Evolutionary conservation across 148 eudicot genomes (phyloP), one percentile per base, ranked within the genome.

Genomic region (Silene conica): DNA sequence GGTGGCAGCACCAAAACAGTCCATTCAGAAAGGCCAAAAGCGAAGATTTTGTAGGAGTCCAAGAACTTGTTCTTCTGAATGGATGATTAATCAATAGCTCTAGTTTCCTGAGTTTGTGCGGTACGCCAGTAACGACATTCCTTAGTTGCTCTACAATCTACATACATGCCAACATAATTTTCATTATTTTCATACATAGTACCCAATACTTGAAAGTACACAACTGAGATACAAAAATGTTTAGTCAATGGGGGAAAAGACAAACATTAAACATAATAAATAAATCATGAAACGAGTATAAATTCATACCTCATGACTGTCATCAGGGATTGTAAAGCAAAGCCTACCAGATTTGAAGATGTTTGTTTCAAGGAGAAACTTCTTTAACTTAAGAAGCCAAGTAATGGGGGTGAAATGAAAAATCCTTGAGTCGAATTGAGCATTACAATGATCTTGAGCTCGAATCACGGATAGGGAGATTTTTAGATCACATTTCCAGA

Each of bases 361-460:
- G 20, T 46, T 73, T 12, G 67, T n/a, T 43, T 61, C 28, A 20
- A 59, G 8, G 7, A 73, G 41, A 73, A 60, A 61, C 12, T 60
- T 48, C 56, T 73, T 73, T 46, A 69, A 19, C 72, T 22, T 69
- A 22, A 48, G 34, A 22, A 69, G 48, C 57, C 72, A n/a, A n/a
- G n/a, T n/a, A n/a, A n/a, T n/a, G n/a, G n/a, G n/a, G n/a, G n/a
- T n/a, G n/a, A n/a, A n/a, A n/a, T n/a, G n/a, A n/a, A n/a, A n/a
- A n/a, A 11, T 69, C n/a, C 56, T 21, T n/a, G 48, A 45, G 1
- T 18, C 26, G 12, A 69, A 69, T 26, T 21, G 23, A 48, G 34
- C 58, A 20, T 11, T 23, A 69, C 72, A 71, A 16, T 61, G 67
- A 43, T 43, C 67, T 41, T 26, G 76, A 15, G 18, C 63, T 25